Conservation (phyloP, 2,329 filamentous ascomycete species). For the Xylaria sp. region DNA sequence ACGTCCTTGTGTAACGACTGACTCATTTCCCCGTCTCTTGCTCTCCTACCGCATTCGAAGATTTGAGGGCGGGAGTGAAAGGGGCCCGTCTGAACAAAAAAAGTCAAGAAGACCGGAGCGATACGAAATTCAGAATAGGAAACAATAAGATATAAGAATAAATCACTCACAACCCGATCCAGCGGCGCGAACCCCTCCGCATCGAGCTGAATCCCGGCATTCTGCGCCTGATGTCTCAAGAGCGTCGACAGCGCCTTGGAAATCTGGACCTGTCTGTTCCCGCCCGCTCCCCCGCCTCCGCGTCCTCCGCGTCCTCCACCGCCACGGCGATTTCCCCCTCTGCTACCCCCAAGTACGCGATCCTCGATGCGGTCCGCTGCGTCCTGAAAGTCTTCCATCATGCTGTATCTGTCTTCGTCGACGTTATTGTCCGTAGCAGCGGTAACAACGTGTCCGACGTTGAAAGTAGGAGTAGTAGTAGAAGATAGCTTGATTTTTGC, state of each 20-base stretch:
- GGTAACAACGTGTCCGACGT: neutral
- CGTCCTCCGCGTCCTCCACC: constrained; percentile 42
- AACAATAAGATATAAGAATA: constrained; percentile 23
- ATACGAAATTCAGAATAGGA: neutral
- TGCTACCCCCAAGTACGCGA: neutral
- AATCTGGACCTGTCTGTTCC: constrained; percentile 58
- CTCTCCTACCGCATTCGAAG: neutral
- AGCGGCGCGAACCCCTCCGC: constrained; percentile 68
- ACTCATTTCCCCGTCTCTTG: neutral
- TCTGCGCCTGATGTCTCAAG: constrained; percentile 66
- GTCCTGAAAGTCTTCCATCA: constrained; percentile 30
- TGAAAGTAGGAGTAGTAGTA: too few species aligned
- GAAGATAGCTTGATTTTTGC: neutral
- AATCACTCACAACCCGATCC: constrained; percentile 65
- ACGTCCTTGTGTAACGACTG: neutral
- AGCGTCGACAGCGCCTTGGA: constrained; percentile 65
- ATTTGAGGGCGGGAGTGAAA: neutral
- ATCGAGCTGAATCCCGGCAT: constrained; percentile 67
- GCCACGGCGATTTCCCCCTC: constrained; percentile 20
- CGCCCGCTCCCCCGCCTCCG: constrained; percentile 46
- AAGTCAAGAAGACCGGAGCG: neutral
- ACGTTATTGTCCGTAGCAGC: neutral
- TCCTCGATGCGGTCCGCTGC: constrained; percentile 30
- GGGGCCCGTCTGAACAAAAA: constrained; percentile 6
- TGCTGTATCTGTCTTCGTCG: neutral